Evolutionary conservation across 192 early-diverging fungal genomes (phyloP), one percentile per base, ranked within the genome.

Genomic region (Geranomyces michiganensis): DNA sequence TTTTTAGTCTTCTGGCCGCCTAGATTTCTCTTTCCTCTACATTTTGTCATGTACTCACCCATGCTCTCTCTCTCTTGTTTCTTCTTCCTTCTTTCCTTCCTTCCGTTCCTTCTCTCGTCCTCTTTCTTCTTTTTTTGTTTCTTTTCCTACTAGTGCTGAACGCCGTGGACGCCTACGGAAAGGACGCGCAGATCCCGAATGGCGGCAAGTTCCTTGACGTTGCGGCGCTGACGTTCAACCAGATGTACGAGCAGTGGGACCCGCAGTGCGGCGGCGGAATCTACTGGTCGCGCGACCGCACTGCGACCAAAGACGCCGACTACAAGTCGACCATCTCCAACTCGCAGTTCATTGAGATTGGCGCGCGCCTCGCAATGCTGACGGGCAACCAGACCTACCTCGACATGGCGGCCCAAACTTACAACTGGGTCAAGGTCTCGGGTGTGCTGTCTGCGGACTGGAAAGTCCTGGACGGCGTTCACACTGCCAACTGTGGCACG

Each of bases 301-400:
- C 36, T 41, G 56, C 63, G 17, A 17, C 21, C 0, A 69, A 74
- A 27, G 65, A 64, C 45, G 56, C 24, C 10, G 56, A 46, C 33
- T 74, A 76, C 71, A 84, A 84, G 55, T 76, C 76, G 15, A 65
- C 77, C 17, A 81, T 84, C 49, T 70, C 83, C 13, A 79, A 84
- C 70, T 71, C 56, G 8, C 63, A 84, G 62, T 44, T 62, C 19
- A 49, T 84, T 30, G 58, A 67, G 13, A 36, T 84, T 12, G 64
- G 62, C 36, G 77, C 79, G 12, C 59, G 83, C 58, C 58, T 84
- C 21, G 72, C 55, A 44, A 19, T 45, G 29, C 31, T 77, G 29
- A 80, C 73, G 0, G 44, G 48, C 2, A 72, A 77, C 63, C 21
- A 59, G 26, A 69, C 67, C 21, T 81, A 80, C 65, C 36, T 65